phyloP scores from a whole-genome alignment of 371 early-diverging fungal genomes.

The Apophysomyces sp. region DNA sequence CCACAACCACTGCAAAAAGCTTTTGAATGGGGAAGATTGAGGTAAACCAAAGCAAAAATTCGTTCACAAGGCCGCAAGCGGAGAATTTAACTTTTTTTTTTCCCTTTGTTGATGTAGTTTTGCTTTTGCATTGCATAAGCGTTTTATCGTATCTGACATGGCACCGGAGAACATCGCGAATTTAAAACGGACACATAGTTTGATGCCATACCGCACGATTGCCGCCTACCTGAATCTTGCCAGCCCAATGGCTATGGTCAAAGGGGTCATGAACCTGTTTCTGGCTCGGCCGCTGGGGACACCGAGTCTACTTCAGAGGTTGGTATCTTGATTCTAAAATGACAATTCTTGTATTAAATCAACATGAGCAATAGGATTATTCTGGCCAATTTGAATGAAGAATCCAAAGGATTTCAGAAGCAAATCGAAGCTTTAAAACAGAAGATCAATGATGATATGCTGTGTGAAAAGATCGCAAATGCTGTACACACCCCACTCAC shows the following conservation, averaged over 20 bases:
- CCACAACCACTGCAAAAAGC: slow-evolving; percentile 52
- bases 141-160: slow-evolving; percentile 54
- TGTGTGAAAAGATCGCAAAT: slow-evolving; percentile 52
- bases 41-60: no score
- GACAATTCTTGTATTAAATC: background rate
- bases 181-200: slow-evolving; percentile 52
- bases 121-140: slow-evolving; percentile 57
- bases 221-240: slow-evolving; percentile 53
- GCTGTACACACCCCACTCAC: slow-evolving; percentile 41
- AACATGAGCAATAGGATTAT: slow-evolving; percentile 31
- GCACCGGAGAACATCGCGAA: slow-evolving; percentile 50
- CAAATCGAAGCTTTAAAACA: slow-evolving; percentile 45
- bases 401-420: slow-evolving; percentile 41
- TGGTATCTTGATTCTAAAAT: no score
- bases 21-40: slow-evolving; percentile 66
- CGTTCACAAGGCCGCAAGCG: no score
- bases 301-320: slow-evolving; percentile 56
- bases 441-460: slow-evolving; percentile 32
- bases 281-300: slow-evolving; percentile 60
- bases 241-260: slow-evolving; percentile 60
- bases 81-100: no score
- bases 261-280: slow-evolving; percentile 58
- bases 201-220: slow-evolving; percentile 59
- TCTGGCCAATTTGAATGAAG: slow-evolving; percentile 49
- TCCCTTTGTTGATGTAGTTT: slow-evolving; percentile 41